Evolutionary conservation across 2,329 filamentous ascomycete species (phyloP), one percentile per base, ranked within the genome.

Genomic region (Berkeleyomyces rouxiae): DNA sequence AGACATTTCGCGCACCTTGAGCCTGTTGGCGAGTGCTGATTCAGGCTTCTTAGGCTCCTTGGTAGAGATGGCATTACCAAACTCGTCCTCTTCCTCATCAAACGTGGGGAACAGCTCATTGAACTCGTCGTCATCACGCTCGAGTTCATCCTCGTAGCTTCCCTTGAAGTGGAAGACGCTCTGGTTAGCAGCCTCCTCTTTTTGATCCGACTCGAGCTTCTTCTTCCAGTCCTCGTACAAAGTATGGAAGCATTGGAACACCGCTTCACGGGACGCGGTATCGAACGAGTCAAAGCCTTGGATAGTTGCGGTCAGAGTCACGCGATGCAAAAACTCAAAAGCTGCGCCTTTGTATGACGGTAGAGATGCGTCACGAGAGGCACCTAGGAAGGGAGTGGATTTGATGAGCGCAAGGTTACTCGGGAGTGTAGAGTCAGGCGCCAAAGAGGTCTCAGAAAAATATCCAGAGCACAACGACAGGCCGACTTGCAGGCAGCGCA

Each of bases 101-200:
- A 84, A 95, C 4, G 81, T 82, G 1, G 92, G 92, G 74, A 97
- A 97, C 5, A 97, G 76, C 66, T 87, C 81, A 23, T 85, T 79
- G 67, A 96, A 85, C 66, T 93, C 88, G 62, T 86, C 81, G 66
- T 86, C 81, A 61, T 90, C 83, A 7, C 82, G 77, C 68, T 87
- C 85, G 63, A 95, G 87, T 66, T 88, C 83, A 58, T 91, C 85
- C 65, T 91, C 87, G 46, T 82, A 75, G 46, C 84, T 85, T 40
- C 91, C 92, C 66, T 84, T 83, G 74, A 93, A 96, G 23, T 84
- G 85, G 72, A 95, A 99, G 46, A 95, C 73, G 66, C 87, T 90
- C 4, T 82, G 83, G 66, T 86, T 88, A 37, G 82, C 80, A 16
- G 87, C 85, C 67, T 87, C 84, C 57, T 87, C 82, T 68, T 85